Percentiles rank a stretch among this genome's conserved stretches.
Conservation (phyloP, 2,329 filamentous ascomycete genomes). For the Botryotinia convoluta region DNA sequence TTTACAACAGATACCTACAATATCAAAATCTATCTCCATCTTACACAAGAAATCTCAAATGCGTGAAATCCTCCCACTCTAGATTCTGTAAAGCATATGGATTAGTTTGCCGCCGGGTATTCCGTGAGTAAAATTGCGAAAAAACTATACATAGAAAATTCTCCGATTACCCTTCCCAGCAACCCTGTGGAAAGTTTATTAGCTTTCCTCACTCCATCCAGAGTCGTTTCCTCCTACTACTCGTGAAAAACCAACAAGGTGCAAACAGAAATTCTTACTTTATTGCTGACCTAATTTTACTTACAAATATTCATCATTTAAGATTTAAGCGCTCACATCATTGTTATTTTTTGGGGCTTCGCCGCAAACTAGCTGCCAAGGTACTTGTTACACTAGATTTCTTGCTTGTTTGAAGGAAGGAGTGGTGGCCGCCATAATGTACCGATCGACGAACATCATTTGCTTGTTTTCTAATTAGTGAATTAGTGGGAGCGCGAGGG, state of each 20-base stretch:
- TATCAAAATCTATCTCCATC: background rate
- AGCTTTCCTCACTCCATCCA: background rate
- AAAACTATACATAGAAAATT: background rate
- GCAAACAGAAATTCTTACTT: background rate
- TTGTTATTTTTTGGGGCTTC: background rate
- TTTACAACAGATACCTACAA: background rate
- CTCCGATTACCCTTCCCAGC: background rate
- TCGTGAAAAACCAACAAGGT: background rate
- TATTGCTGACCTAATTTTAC: background rate
- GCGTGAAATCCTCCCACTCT: background rate
- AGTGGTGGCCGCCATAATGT: background rate
- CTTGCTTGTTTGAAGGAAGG: background rate
- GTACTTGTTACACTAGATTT: background rate
- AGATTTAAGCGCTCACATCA: background rate
- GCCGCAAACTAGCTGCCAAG: background rate
- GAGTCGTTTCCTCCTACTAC: background rate
- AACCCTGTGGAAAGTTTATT: background rate
- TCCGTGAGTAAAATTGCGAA: background rate
- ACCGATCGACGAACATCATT: background rate
- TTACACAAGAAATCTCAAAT: background rate
- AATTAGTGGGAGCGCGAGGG: background rate
- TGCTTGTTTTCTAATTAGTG: background rate
- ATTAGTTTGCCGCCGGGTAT: background rate
- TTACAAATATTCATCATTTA: background rate
- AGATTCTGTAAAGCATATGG: background rate